These are phyloP conservation scores for Achaetomiella virescens DNA, from an alignment of 495 filamentous ascomycete species.

Conservation along the genomic window DNA sequence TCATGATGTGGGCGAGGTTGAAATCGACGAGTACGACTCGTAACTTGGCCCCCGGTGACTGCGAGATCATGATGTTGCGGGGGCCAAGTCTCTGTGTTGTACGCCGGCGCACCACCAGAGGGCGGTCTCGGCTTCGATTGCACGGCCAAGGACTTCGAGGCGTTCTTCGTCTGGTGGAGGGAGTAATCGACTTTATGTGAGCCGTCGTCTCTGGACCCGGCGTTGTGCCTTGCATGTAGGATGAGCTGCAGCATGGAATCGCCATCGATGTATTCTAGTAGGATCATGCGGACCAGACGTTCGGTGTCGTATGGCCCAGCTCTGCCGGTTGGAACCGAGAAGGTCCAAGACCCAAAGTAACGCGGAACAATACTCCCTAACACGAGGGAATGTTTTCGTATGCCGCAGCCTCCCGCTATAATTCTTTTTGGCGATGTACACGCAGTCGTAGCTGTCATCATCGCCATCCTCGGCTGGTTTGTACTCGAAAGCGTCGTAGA, in stretches of 20 bases:
- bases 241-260: conserved; percentile 1
- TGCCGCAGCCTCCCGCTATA: conserved; percentile 6
- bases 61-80: conserved; percentile 4
- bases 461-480: background rate
- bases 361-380: background rate
- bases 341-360: conserved; percentile 1
- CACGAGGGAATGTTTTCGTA: conserved; percentile 1
- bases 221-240: background rate
- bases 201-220: background rate
- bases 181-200: background rate
- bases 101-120: background rate
- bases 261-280: background rate
- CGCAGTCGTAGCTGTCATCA: background rate
- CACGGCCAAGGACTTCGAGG: background rate
- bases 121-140: background rate
- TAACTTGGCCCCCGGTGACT: background rate
- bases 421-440: background rate
- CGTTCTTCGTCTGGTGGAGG: background rate
- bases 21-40: conserved; percentile 3
- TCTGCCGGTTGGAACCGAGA: background rate
- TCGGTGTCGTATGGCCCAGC: background rate
- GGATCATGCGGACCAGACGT: conserved; percentile 6
- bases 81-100: background rate
- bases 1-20: background rate
- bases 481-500: conserved; percentile 7